Conservation (phyloP, 345 rosid genomes). For the Nephelium lappaceum region DNA sequence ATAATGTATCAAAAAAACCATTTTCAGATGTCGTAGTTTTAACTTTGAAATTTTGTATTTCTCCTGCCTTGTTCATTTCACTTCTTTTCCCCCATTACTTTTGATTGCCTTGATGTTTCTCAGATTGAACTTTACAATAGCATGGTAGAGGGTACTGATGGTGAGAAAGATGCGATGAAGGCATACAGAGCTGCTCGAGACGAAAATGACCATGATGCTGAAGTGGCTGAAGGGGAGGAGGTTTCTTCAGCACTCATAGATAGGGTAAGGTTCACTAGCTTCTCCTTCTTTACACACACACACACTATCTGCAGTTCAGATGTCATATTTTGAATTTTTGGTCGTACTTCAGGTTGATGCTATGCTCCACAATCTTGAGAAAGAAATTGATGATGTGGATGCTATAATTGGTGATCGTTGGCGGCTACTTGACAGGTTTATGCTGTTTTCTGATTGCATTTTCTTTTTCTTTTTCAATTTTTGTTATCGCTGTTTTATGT, state of each 20-base stretch:
- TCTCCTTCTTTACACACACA: background rate
- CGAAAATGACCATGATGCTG: slow-evolving; percentile 52
- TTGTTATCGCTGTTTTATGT: background rate
- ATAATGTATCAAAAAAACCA: background rate
- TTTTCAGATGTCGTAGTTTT: background rate
- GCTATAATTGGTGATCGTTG: slow-evolving; percentile 76
- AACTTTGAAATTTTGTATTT: background rate
- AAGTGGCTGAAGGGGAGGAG: slow-evolving; percentile 54
- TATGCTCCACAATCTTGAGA: slow-evolving; percentile 85
- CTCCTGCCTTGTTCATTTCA: background rate
- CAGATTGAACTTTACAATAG: slow-evolving; percentile 91
- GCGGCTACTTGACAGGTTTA: slow-evolving; percentile 80
- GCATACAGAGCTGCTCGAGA: slow-evolving; percentile 88
- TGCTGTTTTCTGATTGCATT: background rate
- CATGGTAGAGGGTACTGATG: slow-evolving; percentile 68
- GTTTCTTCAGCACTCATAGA: slow-evolving; percentile 84
- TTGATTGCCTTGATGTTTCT: slow-evolving; percentile 25
- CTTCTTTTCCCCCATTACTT: background rate
- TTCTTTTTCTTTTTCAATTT: background rate
- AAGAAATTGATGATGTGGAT: slow-evolving; percentile 89
- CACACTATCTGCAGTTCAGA: background rate
- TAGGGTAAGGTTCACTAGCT: slow-evolving; percentile 40
- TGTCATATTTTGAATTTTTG: slow-evolving; percentile 15
- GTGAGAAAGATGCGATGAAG: slow-evolving; percentile 71
- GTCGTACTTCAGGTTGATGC: slow-evolving; percentile 62